Evolutionary conservation across 495 filamentous ascomycete species (phyloP).

Genomic region (Tuber borchii): DNA sequence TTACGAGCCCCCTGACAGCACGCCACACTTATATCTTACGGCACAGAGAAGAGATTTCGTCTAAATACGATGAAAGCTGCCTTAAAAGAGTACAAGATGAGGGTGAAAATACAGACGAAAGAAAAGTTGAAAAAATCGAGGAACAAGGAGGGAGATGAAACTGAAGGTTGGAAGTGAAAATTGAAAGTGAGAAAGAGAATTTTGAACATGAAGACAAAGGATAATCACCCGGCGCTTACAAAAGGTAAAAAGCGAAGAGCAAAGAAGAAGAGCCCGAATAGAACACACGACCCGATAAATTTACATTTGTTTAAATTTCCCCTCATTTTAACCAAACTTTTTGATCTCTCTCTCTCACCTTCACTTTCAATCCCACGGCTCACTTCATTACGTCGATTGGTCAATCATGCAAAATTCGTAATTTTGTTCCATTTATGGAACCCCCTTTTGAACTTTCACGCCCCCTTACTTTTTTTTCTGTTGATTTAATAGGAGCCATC

Average conservation of each 20-base stretch:
- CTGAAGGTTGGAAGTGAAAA: background rate
- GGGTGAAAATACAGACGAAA: slow-evolving; percentile 25
- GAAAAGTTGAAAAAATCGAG: slow-evolving; percentile 25
- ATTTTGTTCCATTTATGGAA: background rate
- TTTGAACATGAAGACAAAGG: slow-evolving; percentile 3
- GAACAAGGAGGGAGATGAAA: slow-evolving; percentile 22
- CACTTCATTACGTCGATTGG: background rate
- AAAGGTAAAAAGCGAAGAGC: background rate
- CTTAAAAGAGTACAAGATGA: slow-evolving; percentile 17
- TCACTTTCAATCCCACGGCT: slow-evolving; percentile 1
- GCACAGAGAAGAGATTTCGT: slow-evolving; percentile 35
- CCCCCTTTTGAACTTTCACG: background rate
- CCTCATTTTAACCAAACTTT: background rate
- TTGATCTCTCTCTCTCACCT: background rate
- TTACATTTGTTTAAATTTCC: slow-evolving; percentile 4
- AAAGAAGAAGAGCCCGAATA: background rate
- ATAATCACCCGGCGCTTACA: background rate
- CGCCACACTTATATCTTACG: background rate
- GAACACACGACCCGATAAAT: background rate
- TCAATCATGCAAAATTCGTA: background rate
- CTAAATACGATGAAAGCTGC: slow-evolving; percentile 28
- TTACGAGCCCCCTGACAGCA: background rate
- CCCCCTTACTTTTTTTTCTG: background rate
- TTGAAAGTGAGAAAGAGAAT: background rate
- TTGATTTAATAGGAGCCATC: background rate